Percentiles rank a stretch among this genome's conserved stretches.
Conservation (phyloP, 495 filamentous ascomycete genomes). For the Tuber microsphaerosporum region DNA sequence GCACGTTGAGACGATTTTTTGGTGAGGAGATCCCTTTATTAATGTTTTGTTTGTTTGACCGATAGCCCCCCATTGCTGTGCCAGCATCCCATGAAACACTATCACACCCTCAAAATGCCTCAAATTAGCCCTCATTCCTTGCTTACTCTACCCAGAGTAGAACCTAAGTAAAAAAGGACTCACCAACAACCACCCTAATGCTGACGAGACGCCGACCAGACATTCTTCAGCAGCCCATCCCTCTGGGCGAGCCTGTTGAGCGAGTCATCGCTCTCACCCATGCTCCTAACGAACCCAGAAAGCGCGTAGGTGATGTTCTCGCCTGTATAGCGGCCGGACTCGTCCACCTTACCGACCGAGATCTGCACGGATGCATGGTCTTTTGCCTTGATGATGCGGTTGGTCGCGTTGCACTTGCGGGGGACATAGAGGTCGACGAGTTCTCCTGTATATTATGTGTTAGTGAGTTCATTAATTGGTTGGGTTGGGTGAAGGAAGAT, state of each 20-base stretch:
- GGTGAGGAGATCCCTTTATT: slow-evolving; percentile 2
- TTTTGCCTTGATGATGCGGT: slow-evolving; percentile 99
- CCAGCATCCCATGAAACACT: not conserved
- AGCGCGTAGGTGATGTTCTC: slow-evolving; percentile 97
- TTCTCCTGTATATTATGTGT: slow-evolving; percentile 52
- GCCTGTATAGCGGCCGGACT: slow-evolving; percentile 92
- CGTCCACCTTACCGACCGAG: slow-evolving; percentile 87
- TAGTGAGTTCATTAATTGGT: slow-evolving; percentile 9
- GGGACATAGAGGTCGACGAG: slow-evolving; percentile 99
- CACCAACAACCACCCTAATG: slow-evolving; percentile 30
- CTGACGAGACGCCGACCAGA: slow-evolving; percentile 64
- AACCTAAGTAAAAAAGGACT: not conserved
- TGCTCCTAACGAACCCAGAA: slow-evolving; percentile 93
- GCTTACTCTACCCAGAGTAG: not conserved
- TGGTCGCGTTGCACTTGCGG: slow-evolving; percentile 92
- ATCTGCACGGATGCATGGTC: slow-evolving; percentile 92
- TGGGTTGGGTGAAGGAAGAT: not conserved
- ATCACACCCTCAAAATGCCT: slow-evolving; percentile 8
- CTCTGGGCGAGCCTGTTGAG: slow-evolving; percentile 91
- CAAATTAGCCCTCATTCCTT: slow-evolving; percentile 12
- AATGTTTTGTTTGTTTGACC: slow-evolving; percentile 33
- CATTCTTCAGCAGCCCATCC: slow-evolving; percentile 91
- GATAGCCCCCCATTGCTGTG: slow-evolving; percentile 18
- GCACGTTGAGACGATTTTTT: not conserved
- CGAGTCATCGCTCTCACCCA: slow-evolving; percentile 95